Evolutionary conservation across 306 rosid genomes (phyloP).

Genomic region (Astragalus glycyphyllos): DNA sequence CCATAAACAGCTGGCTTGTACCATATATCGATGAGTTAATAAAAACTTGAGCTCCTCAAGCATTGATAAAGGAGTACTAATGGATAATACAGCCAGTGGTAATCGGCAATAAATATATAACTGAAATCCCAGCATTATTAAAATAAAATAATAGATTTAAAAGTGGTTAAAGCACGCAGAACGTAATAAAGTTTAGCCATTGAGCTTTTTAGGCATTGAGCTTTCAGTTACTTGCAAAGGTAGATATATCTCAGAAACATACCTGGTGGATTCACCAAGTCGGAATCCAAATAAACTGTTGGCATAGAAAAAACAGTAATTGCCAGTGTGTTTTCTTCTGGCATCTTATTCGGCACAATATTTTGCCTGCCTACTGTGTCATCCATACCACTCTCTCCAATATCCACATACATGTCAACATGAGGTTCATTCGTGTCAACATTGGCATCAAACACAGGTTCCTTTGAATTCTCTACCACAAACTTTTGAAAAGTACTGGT

Average conservation of each 20-base stretch:
- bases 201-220: too few species aligned
- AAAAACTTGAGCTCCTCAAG: not conserved
- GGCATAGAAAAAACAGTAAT: conserved; percentile 46
- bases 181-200: not conserved
- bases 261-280: conserved; percentile 54
- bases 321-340: conserved; percentile 58
- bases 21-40: not conserved
- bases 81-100: not conserved
- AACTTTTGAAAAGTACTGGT: conserved; percentile 36
- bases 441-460: conserved; percentile 41
- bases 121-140: not conserved
- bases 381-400: conserved; percentile 44
- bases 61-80: not conserved
- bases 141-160: not conserved
- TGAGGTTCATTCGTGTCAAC: conserved; percentile 45
- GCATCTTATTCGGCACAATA: conserved; percentile 46
- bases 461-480: conserved; percentile 41
- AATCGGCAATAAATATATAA: not conserved
- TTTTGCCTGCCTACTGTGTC: conserved; percentile 39
- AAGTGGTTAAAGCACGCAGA: not conserved
- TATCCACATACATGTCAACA: conserved; percentile 44
- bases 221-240: too few species aligned
- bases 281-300: conserved; percentile 35
- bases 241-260: not conserved
- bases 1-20: not conserved